Conservation (phyloP, 495 filamentous ascomycete species). For the Penicillium pancosmium region DNA sequence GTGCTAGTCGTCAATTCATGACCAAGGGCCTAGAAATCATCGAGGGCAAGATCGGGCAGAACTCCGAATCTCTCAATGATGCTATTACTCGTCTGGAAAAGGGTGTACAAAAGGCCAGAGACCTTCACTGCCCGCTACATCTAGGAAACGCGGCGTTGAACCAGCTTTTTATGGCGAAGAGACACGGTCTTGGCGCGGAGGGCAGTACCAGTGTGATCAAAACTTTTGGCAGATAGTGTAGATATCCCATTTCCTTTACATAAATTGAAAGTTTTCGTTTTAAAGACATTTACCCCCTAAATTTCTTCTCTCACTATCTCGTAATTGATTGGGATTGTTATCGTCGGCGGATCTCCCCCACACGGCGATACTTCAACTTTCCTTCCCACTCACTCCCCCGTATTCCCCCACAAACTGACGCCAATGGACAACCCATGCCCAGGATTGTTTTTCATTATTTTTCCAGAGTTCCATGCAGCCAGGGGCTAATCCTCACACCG, state of each 20-base stretch:
- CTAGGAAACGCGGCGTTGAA: slow-evolving; percentile 47
- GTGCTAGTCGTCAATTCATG: slow-evolving; percentile 63
- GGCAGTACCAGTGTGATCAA: slow-evolving; percentile 41
- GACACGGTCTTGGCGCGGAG: slow-evolving; percentile 33
- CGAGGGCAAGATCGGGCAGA: slow-evolving; percentile 33
- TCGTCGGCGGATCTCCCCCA: too few species aligned
- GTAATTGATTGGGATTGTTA: neutral
- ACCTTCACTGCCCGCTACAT: slow-evolving; percentile 45
- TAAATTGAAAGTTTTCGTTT: neutral
- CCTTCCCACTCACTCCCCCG: too few species aligned
- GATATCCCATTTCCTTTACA: slow-evolving; percentile 9
- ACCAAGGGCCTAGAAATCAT: slow-evolving; percentile 59
- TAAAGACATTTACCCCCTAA: neutral
- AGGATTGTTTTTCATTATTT: neutral
- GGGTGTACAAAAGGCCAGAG: slow-evolving; percentile 60
- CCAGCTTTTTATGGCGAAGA: slow-evolving; percentile 39
- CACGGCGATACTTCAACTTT: too few species aligned
- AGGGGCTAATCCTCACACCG: neutral
- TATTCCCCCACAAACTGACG: too few species aligned
- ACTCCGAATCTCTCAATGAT: slow-evolving; percentile 53
- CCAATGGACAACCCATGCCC: too few species aligned
- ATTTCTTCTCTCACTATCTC: neutral
- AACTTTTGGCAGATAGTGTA: slow-evolving; percentile 32
- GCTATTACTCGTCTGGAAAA: slow-evolving; percentile 62
- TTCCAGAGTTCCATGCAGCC: neutral